Evolutionary conservation across 805 yeast genomes (phyloP).

Genomic region (Zygoascus tannicola): DNA sequence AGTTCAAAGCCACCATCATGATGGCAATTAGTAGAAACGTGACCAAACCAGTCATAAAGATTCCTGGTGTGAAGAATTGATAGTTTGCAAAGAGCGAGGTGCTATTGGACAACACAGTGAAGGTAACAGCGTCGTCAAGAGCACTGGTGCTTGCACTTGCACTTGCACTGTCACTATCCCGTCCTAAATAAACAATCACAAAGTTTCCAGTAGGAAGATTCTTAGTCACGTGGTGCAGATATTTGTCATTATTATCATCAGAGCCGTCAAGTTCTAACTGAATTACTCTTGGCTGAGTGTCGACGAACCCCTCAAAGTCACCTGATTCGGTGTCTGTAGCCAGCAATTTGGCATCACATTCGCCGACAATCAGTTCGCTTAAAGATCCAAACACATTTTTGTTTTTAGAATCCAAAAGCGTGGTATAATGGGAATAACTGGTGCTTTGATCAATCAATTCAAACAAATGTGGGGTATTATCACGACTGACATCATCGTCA

Average conservation of each 20-base stretch:
- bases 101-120: conserved; percentile 1
- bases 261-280: conserved; percentile 37
- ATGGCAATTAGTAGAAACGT: conserved; percentile 49
- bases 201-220: conserved; percentile 27
- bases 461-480: conserved; percentile 32
- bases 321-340: conserved; percentile 35
- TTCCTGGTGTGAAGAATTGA: conserved; percentile 69
- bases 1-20: conserved; percentile 52
- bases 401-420: background rate
- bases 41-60: conserved; percentile 67
- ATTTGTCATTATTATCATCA: conserved; percentile 18
- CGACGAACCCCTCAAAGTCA: conserved; percentile 47
- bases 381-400: background rate
- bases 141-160: background rate
- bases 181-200: conserved; percentile 25
- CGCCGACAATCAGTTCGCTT: conserved; percentile 31
- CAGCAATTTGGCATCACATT: conserved; percentile 45
- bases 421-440: background rate
- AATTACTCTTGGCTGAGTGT: conserved; percentile 54
- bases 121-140: background rate
- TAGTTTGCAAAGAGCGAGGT: conserved; percentile 49
- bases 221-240: conserved; percentile 23
- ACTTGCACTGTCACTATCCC: background rate
- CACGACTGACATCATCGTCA: conserved; percentile 35
- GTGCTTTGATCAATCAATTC: background rate